phyloP scores from a whole-genome alignment of 768 basidiomycete genomes.

The Nidularia pulvinata region DNA sequence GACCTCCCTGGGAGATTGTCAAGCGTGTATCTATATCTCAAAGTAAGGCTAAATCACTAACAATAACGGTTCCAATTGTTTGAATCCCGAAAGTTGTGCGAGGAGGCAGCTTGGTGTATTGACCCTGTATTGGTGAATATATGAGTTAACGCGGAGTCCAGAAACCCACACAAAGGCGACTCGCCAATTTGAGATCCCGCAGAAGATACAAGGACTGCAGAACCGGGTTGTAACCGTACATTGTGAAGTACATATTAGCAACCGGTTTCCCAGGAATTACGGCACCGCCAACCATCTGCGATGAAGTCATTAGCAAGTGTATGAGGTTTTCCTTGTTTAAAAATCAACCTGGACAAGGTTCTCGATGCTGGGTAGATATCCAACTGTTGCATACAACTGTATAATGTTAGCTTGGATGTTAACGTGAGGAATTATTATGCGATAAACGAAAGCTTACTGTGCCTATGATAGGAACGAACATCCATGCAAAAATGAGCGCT shows the following conservation, averaged over 20 bases:
- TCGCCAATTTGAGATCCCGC: conserved; percentile 26
- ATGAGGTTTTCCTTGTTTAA: background rate
- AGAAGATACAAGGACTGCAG: conserved; percentile 21
- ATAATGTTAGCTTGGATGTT: background rate
- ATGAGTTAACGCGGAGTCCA: background rate
- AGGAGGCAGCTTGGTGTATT: conserved; percentile 56
- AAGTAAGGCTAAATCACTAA: too few species aligned
- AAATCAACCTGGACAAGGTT: conserved; percentile 30
- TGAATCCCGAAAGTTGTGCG: conserved; percentile 58
- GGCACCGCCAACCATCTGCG: conserved; percentile 43
- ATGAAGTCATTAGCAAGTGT: background rate
- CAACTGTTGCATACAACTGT: conserved; percentile 40
- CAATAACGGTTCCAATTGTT: conserved; percentile 49
- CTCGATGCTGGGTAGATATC: conserved; percentile 27
- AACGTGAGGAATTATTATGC: too few species aligned
- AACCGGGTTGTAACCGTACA: conserved; percentile 29
- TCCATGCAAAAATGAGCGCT: conserved; percentile 41
- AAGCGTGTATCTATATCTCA: too few species aligned
- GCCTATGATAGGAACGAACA: conserved; percentile 47
- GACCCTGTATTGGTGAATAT: conserved; percentile 17
- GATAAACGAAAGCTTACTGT: conserved; percentile 20
- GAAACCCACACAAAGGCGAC: too few species aligned
- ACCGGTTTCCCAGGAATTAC: conserved; percentile 43
- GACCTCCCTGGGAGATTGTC: conserved; percentile 44
- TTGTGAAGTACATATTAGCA: conserved; percentile 33